Base-by-base conservation (phyloP, 257 asterid species). In the Ophiorrhiza pumila region DNA sequence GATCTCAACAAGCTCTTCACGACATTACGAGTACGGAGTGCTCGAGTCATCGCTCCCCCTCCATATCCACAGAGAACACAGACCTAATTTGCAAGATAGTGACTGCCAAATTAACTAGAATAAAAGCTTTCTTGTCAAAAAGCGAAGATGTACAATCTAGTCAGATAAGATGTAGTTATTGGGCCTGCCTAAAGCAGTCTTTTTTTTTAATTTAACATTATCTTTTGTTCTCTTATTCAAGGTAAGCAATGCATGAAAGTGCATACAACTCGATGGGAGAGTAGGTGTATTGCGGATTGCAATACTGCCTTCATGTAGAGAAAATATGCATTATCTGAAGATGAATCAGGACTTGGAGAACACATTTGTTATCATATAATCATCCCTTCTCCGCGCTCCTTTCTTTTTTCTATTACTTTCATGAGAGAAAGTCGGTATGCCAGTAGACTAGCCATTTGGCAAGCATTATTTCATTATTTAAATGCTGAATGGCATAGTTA, bases 11-110 rank as follows among this genome's bases (percentile, higher is more conserved):
- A 73, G 72, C 79, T 52, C 75, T 69, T 78, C 60, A 78, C 82
- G 53, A 57, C 27, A 34, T 74, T 70, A 31, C n/a, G 75, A 78
- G 79, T 74, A 60, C 57, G 49, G 13, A 73, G 69, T 47, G 82
- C 82, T 53, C 45, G 78, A 73, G 82, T 78, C 82, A 78, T 78
- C 72, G 82, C 79, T 47, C 82, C 82, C 11, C 75, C 82, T 61
- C 79, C 82, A 74, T 78, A 74, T 29, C 82, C 82, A 69, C 82
- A 78, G 15, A 78, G 79, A 68, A 78, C 82, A 63, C 82, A 78
- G 29, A 64, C 82, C 82, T 78, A 69, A 68, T 50, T 29, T 29
- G 46, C 78, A 65, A 41, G 29, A 49, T 20, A 32, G 52, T 34
- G 31, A 74, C 3, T 17, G 60, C 66, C 45, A 45, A 58, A 39